Evolutionary conservation across 495 filamentous ascomycete species (phyloP), one percentile per base, ranked within the genome.

Genomic region (Diplogelasinospora grovesii): DNA sequence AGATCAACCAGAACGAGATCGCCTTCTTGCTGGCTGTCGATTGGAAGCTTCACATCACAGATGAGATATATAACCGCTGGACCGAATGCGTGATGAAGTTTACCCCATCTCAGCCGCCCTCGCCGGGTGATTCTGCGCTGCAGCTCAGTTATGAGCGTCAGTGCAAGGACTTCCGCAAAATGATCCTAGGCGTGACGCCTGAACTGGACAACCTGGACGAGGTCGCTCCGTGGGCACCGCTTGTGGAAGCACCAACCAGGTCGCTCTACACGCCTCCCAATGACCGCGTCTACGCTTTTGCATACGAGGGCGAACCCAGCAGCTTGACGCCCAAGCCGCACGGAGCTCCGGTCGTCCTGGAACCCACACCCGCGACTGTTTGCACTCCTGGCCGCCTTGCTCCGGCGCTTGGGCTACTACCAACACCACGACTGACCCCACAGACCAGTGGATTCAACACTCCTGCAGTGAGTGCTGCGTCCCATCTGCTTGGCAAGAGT

Each of bases 1-100:
- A 98, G 65, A 95, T 98, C 61, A 97, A 97, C 65, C 80, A 85
- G 49, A 97, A 96, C 58, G 92, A 98, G 65, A 83, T 94, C 69
- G 81, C 86, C 28, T 98, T 97, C 60, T 74, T 97, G 14, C 60
- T 81, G 35, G 87, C 89, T 9, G 85, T 98, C 39, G 79, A 86
- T 49, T 98, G 92, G 92, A 84, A 85, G 53, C 77, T 98, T 28
- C 92, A 98, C 59, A 88, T 98, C 49, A 80, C 87, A 0, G 87
- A 95, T 45, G 72, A 78, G 3, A 75, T 82, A 10, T 98, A 93
- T 62, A 85, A 92, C 56, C 81, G 83, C 36, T 98, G 92, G 92
- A 81, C 86, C 15, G 89, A 95, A 53, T 79, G 95, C 41, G 85
- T 96, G 39, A 64, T 94, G 35, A 87, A 85, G 57, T 79, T 88